A percentile compares a stretch with the other conserved stretches of the same genome.
phyloP scores from a whole-genome alignment of 2,329 filamentous ascomycete species.

The Aspergillus thermomutatus region DNA sequence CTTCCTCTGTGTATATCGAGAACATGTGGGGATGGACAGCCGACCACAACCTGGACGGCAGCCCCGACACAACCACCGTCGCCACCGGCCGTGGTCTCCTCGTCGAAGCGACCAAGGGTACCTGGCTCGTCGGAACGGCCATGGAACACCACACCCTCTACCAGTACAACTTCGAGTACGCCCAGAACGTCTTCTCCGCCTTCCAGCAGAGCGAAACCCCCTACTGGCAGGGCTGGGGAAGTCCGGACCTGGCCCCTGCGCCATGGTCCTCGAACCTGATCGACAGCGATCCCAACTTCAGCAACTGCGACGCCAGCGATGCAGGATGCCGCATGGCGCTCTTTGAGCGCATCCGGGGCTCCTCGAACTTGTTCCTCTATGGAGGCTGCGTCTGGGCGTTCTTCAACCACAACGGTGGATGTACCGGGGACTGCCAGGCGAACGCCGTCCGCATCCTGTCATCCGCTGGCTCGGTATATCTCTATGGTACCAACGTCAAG shows the following conservation, averaged over 20 bases:
- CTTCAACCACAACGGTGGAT: conserved; percentile 33
- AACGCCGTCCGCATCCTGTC: conserved; percentile 29
- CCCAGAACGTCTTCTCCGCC: conserved; percentile 41
- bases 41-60: conserved; percentile 48
- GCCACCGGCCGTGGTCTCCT: conserved; percentile 40
- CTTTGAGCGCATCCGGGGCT: conserved; percentile 27
- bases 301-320: conserved; percentile 26
- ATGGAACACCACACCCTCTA: conserved; percentile 49
- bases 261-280: conserved; percentile 23
- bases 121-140: conserved; percentile 46
- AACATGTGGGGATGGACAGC: conserved; percentile 51
- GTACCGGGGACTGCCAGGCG: conserved; percentile 36
- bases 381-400: conserved; percentile 41
- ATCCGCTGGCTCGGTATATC: conserved; percentile 21
- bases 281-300: conserved; percentile 26
- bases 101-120: conserved; percentile 39
- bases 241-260: conserved; percentile 26
- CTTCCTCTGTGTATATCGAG: conserved; percentile 51
- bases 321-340: conserved; percentile 35
- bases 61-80: conserved; percentile 22
- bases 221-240: conserved; percentile 31
- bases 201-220: conserved; percentile 32
- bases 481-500: conserved; percentile 30
- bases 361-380: conserved; percentile 35
- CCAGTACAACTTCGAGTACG: conserved; percentile 46